These are phyloP conservation scores for Rosa persica DNA, from an alignment of 306 rosid species.

Conservation along the genomic window DNA sequence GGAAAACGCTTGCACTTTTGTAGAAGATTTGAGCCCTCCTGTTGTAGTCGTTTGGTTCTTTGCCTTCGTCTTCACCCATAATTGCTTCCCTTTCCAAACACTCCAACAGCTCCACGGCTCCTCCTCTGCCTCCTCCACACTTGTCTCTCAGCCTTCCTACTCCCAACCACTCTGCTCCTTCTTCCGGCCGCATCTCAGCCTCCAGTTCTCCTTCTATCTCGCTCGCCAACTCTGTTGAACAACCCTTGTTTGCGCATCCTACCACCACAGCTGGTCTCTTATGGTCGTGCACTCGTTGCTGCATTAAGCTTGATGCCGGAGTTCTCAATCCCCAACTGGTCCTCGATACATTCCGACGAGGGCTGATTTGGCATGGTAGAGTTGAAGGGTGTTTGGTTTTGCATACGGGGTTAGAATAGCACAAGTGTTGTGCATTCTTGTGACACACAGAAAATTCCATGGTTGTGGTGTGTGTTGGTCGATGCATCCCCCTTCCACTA, in stretches of 20 bases:
- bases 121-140: conserved; percentile 47
- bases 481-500: background rate
- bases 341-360: background rate
- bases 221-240: conserved; percentile 19
- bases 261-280: conserved; percentile 8
- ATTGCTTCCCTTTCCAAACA: conserved; percentile 82
- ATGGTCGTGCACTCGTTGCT: background rate
- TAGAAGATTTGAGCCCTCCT: conserved; percentile 79
- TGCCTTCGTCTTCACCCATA: conserved; percentile 84
- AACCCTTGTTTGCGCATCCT: conserved; percentile 29
- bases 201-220: conserved; percentile 49
- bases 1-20: conserved; percentile 58
- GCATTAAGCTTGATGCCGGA: background rate
- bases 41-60: conserved; percentile 63
- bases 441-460: conserved; percentile 36
- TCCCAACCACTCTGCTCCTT: conserved; percentile 32
- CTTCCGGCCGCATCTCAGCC: conserved; percentile 39
- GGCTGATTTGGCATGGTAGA: conserved; percentile 7
- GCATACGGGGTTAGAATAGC: conserved; percentile 1
- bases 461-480: background rate
- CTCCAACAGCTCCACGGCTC: conserved; percentile 59
- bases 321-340: conserved; percentile 6
- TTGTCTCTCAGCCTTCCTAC: conserved; percentile 37
- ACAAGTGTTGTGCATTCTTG: conserved; percentile 4
- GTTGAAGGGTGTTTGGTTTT: background rate